These are phyloP conservation scores for Umbilicaria muhlenbergii DNA, from an alignment of 495 filamentous ascomycete species.

Conservation along the genomic window DNA sequence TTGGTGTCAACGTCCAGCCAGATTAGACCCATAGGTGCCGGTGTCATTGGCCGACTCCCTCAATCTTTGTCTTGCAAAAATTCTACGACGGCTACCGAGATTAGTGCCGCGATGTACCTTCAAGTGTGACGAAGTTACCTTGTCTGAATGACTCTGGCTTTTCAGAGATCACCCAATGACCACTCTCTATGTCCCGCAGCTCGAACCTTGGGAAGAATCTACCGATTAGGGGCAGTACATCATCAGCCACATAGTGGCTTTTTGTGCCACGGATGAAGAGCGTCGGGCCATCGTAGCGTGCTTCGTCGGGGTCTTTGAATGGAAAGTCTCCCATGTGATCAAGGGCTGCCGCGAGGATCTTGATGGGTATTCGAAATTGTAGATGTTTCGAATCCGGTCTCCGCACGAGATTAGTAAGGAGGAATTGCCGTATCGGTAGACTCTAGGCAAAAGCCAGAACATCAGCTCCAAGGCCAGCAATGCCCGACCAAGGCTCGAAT, in stretches of 20 bases:
- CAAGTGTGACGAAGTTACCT: constrained; percentile 30
- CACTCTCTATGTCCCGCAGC: constrained; percentile 68
- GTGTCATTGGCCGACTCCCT: constrained; percentile 1
- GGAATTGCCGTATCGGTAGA: constrained; percentile 71
- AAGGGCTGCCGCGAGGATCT: constrained; percentile 37
- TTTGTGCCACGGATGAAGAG: constrained; percentile 72
- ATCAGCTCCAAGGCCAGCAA: constrained; percentile 6
- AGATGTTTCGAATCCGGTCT: constrained; percentile 22
- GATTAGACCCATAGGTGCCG: neutral
- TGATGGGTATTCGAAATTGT: constrained; percentile 45
- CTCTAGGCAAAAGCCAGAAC: constrained; percentile 23
- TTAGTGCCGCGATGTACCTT: neutral
- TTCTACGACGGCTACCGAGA: constrained; percentile 37
- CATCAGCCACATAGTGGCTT: constrained; percentile 75
- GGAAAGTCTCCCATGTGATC: constrained; percentile 75
- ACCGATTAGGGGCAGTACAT: constrained; percentile 74
- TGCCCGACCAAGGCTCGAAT: neutral
- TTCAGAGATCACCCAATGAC: constrained; percentile 92
- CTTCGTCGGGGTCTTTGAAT: constrained; percentile 45
- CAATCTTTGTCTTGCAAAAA: constrained; percentile 43
- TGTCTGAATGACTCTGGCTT: constrained; percentile 73
- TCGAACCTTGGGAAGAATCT: constrained; percentile 76
- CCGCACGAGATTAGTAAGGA: constrained; percentile 74
- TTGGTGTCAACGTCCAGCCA: neutral
- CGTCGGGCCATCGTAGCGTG: constrained; percentile 56